A percentile compares a stretch with the other conserved stretches of the same genome.
phyloP scores from a whole-genome alignment of 1,284 basidiomycete species.

The Anthracocystis setariae region DNA sequence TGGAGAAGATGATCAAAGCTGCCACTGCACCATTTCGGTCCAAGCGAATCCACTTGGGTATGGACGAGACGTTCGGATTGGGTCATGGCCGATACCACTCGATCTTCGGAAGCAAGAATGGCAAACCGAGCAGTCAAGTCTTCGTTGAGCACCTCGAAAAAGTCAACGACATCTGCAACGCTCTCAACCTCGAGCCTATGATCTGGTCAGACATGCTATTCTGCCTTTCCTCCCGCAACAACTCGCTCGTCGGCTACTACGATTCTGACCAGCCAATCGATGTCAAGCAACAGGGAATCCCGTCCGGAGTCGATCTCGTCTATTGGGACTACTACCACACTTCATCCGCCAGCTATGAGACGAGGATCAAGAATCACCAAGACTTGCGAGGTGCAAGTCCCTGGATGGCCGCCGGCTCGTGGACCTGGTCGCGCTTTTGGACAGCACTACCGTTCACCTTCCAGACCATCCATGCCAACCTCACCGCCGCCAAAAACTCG shows the following conservation, averaged over 20 bases:
- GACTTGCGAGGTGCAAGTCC: constrained; percentile 62
- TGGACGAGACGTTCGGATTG: constrained; percentile 67
- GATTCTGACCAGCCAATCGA: constrained; percentile 39
- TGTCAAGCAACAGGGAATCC: constrained; percentile 57
- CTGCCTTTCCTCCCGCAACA: constrained; percentile 68
- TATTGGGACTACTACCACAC: constrained; percentile 67
- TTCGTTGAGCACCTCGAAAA: constrained; percentile 56
- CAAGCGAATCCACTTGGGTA: constrained; percentile 60
- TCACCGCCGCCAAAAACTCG: constrained; percentile 63
- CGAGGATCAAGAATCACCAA: constrained; percentile 66
- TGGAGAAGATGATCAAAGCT: constrained; percentile 62
- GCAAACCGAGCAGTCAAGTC: constrained; percentile 63
- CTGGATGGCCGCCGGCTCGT: constrained; percentile 67
- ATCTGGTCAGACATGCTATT: constrained; percentile 69
- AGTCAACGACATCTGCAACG: constrained; percentile 65
- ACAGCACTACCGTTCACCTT: constrained; percentile 69
- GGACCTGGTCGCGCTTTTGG: constrained; percentile 69
- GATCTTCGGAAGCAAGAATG: constrained; percentile 61
- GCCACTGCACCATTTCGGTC: constrained; percentile 64
- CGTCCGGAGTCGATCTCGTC: constrained; percentile 60
- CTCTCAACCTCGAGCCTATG: constrained; percentile 63
- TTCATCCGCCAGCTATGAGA: constrained; percentile 57
- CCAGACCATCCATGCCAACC: constrained; percentile 66
- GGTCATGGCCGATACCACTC: constrained; percentile 67
- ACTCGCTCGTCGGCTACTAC: constrained; percentile 68